Conservation (phyloP, 352 stramenopile species). For the Blastocystis sp. region DNA sequence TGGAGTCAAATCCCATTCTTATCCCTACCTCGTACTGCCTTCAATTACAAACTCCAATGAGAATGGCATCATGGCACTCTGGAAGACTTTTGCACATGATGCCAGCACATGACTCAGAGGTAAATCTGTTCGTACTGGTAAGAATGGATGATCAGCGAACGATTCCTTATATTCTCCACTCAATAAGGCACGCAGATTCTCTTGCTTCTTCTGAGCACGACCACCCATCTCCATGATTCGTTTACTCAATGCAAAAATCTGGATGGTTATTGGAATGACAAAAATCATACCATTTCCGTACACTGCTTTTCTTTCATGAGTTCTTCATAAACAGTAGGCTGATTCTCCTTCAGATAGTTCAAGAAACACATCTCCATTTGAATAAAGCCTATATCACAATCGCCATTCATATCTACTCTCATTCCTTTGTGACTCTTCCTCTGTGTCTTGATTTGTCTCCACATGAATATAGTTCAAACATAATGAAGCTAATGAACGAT, state of each 20-base stretch:
- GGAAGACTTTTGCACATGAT: conserved; percentile 79
- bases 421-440: neutral
- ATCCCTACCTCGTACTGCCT: neutral
- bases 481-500: conserved; percentile 14
- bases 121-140: conserved; percentile 16
- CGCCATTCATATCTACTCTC: neutral
- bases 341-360: neutral
- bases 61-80: conserved; percentile 79
- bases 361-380: conserved; percentile 24
- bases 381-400: neutral
- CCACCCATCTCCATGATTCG: conserved; percentile 18
- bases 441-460: neutral
- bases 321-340: neutral
- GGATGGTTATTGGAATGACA: neutral
- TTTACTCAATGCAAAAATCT: conserved; percentile 38
- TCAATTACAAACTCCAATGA: conserved; percentile 77
- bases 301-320: conserved; percentile 10
- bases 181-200: conserved; percentile 41
- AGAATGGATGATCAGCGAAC: conserved; percentile 10
- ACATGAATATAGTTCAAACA: conserved; percentile 34
- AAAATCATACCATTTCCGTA: neutral
- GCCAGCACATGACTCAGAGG: conserved; percentile 65
- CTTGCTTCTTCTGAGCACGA: conserved; percentile 58
- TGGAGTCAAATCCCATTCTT: neutral
- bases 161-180: neutral